These are phyloP conservation scores for Beauveria pseudobassiana DNA, from an alignment of 2,329 filamentous ascomycete genomes.

Conservation along the genomic window DNA sequence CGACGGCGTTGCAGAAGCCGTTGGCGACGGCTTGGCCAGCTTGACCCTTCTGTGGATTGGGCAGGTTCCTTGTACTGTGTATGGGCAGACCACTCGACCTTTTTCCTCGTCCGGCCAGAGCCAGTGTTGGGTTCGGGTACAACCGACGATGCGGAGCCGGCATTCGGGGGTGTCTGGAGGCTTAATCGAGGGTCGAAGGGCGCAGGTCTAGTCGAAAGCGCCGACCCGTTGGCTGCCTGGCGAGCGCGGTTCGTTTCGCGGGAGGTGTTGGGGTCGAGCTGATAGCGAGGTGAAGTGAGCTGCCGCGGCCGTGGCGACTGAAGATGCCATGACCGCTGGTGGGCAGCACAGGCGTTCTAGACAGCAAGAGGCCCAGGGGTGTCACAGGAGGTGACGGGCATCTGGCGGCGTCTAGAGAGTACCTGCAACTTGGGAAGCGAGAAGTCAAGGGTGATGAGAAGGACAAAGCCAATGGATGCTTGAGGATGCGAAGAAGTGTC, in stretches of 20 bases:
- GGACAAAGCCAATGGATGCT: not conserved
- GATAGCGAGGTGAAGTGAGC: constrained; percentile 43
- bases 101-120: constrained; percentile 41
- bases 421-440: not conserved
- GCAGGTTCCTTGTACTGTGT: constrained; percentile 51
- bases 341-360: constrained; percentile 33
- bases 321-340: constrained; percentile 37
- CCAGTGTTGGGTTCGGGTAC: constrained; percentile 34
- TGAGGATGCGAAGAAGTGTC: not conserved
- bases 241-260: constrained; percentile 40
- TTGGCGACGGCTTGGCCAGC: constrained; percentile 30
- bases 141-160: constrained; percentile 36
- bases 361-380: constrained; percentile 20
- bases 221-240: constrained; percentile 26
- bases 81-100: constrained; percentile 49
- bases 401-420: not conserved
- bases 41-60: constrained; percentile 32
- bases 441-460: no score
- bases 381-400: not conserved
- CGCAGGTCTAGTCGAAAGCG: constrained; percentile 28
- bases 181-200: constrained; percentile 31
- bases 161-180: constrained; percentile 46
- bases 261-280: constrained; percentile 61
- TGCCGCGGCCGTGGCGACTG: constrained; percentile 26
- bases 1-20: constrained; percentile 30